phyloP scores from a whole-genome alignment of 2,329 filamentous ascomycete species.

The Ascochyta rabiei region DNA sequence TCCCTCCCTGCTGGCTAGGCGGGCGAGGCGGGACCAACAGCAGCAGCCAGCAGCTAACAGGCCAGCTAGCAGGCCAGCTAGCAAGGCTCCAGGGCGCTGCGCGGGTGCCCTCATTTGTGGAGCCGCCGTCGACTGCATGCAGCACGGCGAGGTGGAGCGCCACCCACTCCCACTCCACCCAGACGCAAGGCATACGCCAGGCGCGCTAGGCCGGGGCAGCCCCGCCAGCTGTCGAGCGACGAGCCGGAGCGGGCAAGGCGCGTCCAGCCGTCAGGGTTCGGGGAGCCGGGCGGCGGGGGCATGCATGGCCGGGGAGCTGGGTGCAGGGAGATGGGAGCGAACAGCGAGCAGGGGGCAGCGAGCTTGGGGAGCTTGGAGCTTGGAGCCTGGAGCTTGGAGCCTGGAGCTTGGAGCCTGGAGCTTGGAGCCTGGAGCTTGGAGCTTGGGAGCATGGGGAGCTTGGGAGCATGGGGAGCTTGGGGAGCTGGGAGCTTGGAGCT shows the following conservation, averaged over 20 bases:
- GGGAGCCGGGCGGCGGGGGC: neutral
- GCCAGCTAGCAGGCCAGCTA: neutral
- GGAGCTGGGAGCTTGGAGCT: no score
- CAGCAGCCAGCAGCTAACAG: neutral
- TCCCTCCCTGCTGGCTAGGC: slow-evolving; percentile 8
- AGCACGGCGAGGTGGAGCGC: slow-evolving; percentile 16
- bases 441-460: no score
- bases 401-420: no score
- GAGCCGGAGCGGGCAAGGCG: no score
- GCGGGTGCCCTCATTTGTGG: slow-evolving; percentile 16
- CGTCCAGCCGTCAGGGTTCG: no score
- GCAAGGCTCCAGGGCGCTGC: slow-evolving; percentile 15
- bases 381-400: no score
- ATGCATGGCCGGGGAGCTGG: no score
- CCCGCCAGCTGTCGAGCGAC: no score
- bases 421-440: neutral
- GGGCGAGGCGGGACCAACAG: neutral
- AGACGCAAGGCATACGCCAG: slow-evolving; percentile 17
- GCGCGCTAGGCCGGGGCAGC: neutral
- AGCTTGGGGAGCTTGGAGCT: no score
- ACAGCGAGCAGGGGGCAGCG: no score
- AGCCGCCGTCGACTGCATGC: slow-evolving; percentile 15
- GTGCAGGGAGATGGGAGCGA: no score
- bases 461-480: no score
- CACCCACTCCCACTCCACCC: slow-evolving; percentile 9